phyloP scores from a whole-genome alignment of 2,329 filamentous ascomycete genomes.

The Monosporascus cannonballus region DNA sequence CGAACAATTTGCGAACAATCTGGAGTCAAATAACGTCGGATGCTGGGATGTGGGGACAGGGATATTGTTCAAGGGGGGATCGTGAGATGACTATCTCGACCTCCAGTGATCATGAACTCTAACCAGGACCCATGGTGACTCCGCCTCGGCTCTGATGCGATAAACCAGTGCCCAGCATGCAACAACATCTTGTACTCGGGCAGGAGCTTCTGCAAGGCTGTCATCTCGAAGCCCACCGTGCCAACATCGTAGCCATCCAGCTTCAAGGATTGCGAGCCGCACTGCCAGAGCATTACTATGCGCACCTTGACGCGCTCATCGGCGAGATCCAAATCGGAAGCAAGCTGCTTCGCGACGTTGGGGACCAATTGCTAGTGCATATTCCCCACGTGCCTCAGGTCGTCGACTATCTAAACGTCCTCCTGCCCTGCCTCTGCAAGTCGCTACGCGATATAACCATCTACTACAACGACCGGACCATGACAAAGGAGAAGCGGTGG shows the following conservation, averaged over 20 bases:
- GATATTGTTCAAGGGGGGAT: too few relatives aligned
- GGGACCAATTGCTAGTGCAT: slow-evolving; percentile 48
- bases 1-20: too few relatives aligned
- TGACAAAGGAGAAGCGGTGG: slow-evolving; percentile 47
- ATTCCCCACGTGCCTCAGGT: slow-evolving; percentile 43
- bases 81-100: too few relatives aligned
- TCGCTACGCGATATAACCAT: slow-evolving; percentile 47
- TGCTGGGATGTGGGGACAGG: too few relatives aligned
- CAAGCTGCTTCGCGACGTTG: slow-evolving; percentile 45
- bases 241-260: slow-evolving; percentile 38
- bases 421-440: slow-evolving; percentile 49
- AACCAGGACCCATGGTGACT: too few relatives aligned
- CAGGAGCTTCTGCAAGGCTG: slow-evolving; percentile 44
- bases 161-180: too few relatives aligned
- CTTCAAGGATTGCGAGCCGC: slow-evolving; percentile 43
- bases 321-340: slow-evolving; percentile 39
- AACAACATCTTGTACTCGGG: slow-evolving; percentile 4
- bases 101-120: too few relatives aligned
- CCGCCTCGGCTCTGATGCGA: too few relatives aligned
- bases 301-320: slow-evolving; percentile 41
- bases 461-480: slow-evolving; percentile 44
- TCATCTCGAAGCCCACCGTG: slow-evolving; percentile 47
- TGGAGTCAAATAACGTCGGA: too few relatives aligned
- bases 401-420: slow-evolving; percentile 48
- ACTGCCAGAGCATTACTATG: slow-evolving; percentile 37